Percentiles rank a stretch among this genome's conserved stretches.
Evolutionary conservation across 208 protist species (phyloP).

Genomic region (Acanthamoeba culbertsoni): DNA sequence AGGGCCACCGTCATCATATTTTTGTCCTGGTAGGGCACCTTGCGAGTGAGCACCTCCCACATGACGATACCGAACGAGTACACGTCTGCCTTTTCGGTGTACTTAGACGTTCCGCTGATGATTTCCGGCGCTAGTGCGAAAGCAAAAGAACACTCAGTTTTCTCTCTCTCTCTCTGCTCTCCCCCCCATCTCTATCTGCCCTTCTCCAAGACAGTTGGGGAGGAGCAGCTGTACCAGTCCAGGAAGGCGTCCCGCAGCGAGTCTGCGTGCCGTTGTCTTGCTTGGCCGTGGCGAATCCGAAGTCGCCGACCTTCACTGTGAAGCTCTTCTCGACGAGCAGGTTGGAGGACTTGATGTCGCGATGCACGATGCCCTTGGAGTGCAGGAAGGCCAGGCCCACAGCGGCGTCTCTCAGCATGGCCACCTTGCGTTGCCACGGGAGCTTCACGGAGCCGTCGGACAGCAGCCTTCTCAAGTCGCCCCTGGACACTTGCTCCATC

Average conservation of each 20-base stretch:
- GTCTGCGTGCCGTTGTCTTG: slow-evolving; percentile 53
- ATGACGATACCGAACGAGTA: slow-evolving; percentile 51
- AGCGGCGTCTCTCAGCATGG: slow-evolving; percentile 18
- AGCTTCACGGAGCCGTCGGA: slow-evolving; percentile 31
- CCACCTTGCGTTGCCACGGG: not conserved
- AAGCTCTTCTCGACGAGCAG: not conserved
- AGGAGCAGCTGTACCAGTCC: not conserved
- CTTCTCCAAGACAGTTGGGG: not conserved
- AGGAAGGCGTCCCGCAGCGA: slow-evolving; percentile 36
- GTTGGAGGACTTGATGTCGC: slow-evolving; percentile 60
- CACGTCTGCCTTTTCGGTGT: slow-evolving; percentile 32
- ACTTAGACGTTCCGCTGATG: not conserved
- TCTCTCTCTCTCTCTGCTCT: too few species aligned
- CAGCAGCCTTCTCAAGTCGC: slow-evolving; percentile 65
- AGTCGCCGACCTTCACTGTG: slow-evolving; percentile 32
- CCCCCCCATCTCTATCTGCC: not conserved
- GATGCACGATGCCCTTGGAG: slow-evolving; percentile 1
- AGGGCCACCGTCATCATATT: slow-evolving; percentile 25
- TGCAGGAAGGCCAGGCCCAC: slow-evolving; percentile 15
- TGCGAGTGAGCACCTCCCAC: slow-evolving; percentile 47
- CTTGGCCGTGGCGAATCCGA: slow-evolving; percentile 40
- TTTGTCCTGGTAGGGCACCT: not conserved
- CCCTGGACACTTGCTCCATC: slow-evolving; percentile 72
- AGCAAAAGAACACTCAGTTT: too few species aligned
- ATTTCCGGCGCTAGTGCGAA: not conserved